Conservation (phyloP, 768 basidiomycete genomes). For the Suillus subluteus region DNA sequence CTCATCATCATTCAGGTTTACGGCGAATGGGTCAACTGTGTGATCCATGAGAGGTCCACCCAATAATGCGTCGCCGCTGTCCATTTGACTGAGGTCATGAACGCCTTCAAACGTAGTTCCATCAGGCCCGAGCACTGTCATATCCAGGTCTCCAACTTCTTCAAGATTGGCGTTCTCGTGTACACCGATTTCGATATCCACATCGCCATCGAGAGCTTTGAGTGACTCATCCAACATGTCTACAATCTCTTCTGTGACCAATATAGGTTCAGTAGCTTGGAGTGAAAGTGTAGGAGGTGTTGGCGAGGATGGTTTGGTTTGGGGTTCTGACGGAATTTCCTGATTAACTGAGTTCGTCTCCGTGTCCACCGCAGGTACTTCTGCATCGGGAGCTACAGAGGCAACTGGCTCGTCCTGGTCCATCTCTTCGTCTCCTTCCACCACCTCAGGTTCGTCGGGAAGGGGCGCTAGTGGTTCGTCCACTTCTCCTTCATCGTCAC, state of each 20-base stretch:
- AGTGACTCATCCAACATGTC: conserved; percentile 58
- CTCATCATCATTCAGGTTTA: not conserved
- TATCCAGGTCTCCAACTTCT: conserved; percentile 57
- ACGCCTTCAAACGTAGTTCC: conserved; percentile 57
- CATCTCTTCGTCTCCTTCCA: conserved; percentile 76
- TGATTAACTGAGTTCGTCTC: conserved; percentile 39
- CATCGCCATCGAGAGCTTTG: conserved; percentile 52
- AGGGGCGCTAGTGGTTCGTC: conserved; percentile 84
- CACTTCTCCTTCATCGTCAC: conserved; percentile 79
- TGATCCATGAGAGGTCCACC: conserved; percentile 65
- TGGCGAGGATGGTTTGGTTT: conserved; percentile 68
- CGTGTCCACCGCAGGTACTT: conserved; percentile 39
- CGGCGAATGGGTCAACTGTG: conserved; percentile 61
- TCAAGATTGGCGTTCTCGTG: conserved; percentile 36
- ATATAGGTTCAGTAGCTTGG: conserved; percentile 49
- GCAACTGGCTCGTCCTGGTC: conserved; percentile 62
- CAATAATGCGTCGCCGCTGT: conserved; percentile 53
- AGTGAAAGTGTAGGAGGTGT: conserved; percentile 66
- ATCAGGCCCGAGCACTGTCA: conserved; percentile 67
- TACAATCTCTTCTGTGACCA: conserved; percentile 39
- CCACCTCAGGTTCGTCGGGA: conserved; percentile 75
- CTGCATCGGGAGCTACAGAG: conserved; percentile 44
- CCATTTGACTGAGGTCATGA: conserved; percentile 62
- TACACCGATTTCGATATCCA: conserved; percentile 46
- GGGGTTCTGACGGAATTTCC: conserved; percentile 49